Evolutionary conservation across 345 rosid genomes (phyloP), one percentile per base, ranked within the genome.

Genomic region (Populus tremula): DNA sequence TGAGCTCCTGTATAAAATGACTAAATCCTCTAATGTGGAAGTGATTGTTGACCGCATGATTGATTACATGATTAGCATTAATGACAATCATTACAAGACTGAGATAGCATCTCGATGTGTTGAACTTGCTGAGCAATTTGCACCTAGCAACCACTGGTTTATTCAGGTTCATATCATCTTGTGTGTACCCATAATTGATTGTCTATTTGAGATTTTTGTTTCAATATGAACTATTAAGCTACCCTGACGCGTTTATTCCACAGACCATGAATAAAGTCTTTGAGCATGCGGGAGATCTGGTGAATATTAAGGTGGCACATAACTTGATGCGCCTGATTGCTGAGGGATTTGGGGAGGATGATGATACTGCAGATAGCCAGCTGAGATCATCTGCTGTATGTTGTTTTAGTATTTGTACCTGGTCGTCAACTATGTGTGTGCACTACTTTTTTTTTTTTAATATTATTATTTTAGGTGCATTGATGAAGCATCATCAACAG

Each of bases 11-110:
- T 92, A 91, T 82, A 93, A 93, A 84, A 96, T 96, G 99, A 96
- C 99, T 53, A 96, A 94, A 91, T 92, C 96, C 71, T 83, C 97
- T 64, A 96, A 96, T 79, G 99, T 96, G 71, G 98, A 96, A 85
- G 99, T 96, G 80, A 93, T 96, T 84, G 98, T 93, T 75, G 97
- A 91, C 81, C 91, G 99, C 73, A 93, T 96, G 99, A 93, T 96
- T 83, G 97, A 90, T 83, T 96, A 96, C 85, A 92, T 96, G 99
- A 93, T 91, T 73, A 93, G 92, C 79, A 90, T 96, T 71, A 96
- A 85, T 56, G 99, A 96, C 72, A 89, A 86, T 88, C 99, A 96
- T 86, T 96, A 91, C 90, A 96, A 93, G 89, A 89, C 98, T 56
- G 99, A 93, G 83, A 96, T 92, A 82, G 99, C 97, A 76, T 93